These are phyloP conservation scores for Withania somnifera DNA, from an alignment of 305 asterid genomes.

Conservation along the genomic window DNA sequence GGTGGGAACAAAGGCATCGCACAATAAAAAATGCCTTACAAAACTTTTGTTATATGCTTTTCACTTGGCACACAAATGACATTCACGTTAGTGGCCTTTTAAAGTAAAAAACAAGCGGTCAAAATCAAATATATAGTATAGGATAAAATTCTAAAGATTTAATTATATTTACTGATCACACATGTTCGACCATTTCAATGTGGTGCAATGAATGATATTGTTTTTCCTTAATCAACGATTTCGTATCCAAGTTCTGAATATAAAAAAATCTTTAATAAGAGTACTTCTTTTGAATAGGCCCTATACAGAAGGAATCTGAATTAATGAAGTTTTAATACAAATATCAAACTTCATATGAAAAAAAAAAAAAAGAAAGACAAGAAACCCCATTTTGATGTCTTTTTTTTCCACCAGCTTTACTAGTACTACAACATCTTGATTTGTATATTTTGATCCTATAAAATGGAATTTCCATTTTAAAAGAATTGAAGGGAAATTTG, in stretches of 20 bases:
- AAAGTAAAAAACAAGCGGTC: neutral
- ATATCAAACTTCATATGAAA: too few relatives aligned
- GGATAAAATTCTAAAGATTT: neutral
- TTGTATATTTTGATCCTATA: neutral
- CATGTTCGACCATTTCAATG: too few relatives aligned
- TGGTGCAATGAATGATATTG: too few relatives aligned
- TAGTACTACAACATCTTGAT: neutral
- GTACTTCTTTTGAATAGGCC: too few relatives aligned
- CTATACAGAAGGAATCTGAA: too few relatives aligned
- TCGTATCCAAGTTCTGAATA: too few relatives aligned
- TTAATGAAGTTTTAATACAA: too few relatives aligned
- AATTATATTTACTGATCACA: neutral
- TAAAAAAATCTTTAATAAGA: too few relatives aligned
- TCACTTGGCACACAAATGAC: constrained; percentile 4
- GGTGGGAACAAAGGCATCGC: constrained; percentile 1
- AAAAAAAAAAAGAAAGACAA: too few relatives aligned
- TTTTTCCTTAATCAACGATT: too few relatives aligned
- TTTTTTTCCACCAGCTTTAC: neutral
- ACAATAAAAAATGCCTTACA: neutral
- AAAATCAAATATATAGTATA: neutral
- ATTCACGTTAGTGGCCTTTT: neutral
- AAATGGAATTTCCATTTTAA: too few relatives aligned
- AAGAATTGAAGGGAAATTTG: too few relatives aligned
- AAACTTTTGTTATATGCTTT: constrained; percentile 1
- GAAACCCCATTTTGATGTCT: neutral